Evolutionary conservation across 2,329 filamentous ascomycete species (phyloP), one percentile per base, ranked within the genome.

Genomic region (Macroventuria anomochaeta): DNA sequence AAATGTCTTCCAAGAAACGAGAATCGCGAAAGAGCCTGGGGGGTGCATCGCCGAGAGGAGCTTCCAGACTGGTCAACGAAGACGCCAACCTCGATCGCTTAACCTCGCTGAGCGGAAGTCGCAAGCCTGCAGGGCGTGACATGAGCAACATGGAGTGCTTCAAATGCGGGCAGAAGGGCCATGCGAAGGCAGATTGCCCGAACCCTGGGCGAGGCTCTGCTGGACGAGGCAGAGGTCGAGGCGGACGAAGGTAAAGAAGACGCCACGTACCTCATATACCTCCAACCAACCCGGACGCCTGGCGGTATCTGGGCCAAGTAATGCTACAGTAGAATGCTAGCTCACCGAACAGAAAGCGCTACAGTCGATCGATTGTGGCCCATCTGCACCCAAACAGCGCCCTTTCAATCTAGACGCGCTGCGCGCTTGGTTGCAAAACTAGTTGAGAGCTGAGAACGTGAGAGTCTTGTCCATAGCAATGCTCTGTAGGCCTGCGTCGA

Each of bases 1-100:
- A 79, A 52, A 78, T 78, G 18, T 72, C 74, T 3, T 72, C 75
- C 18, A 74, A 75, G 55, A 68, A 71, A 8, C 77, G 77, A 41
- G 75, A 74, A 34, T 76, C 78, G 43, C 75, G 77, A 26, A 72
- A 77, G 62, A 75, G 76, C 32, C 75, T 75, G 21, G 80, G 82
- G 25, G 51, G 58, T 53, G 77, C 77, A 43, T 75, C 75, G 20
- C 81, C 80, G 11, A 75, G 76, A 58, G 78, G 84, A 59, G 72
- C 87, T 15, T 82, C 84, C 7, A 83, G 85, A 34, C 81, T 83
- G 64, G 85, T 85, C 71, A 88, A 87, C 70, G 84, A 88, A 49
- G 80, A 90, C 44, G 87, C 61, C 50, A 64, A 87, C 56, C 74
- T 91, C 50, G 88, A 88, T 65, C 80, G 80, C 20, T 69, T 87